These are phyloP conservation scores for Camellia japonica DNA, from an alignment of 148 eudicot genomes.

Conservation along the genomic window DNA sequence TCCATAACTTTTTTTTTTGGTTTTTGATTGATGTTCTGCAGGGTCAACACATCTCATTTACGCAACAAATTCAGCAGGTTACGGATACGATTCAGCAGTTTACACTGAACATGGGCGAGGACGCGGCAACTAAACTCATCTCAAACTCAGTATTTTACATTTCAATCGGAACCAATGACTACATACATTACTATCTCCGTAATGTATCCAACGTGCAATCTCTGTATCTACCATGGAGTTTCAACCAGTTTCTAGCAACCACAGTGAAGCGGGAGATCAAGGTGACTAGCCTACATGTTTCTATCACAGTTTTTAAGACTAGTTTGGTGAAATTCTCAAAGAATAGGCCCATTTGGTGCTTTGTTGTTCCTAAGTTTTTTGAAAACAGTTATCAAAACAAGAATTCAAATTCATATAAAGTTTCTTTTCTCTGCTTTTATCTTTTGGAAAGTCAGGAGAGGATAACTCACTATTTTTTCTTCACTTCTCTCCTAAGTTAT, in stretches of 20 bases:
- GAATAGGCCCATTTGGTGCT: background rate
- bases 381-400: too few species aligned
- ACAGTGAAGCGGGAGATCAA: slow-evolving; percentile 65
- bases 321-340: background rate
- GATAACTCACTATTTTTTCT: too few species aligned
- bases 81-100: slow-evolving; percentile 76
- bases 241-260: slow-evolving; percentile 68
- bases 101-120: slow-evolving; percentile 67
- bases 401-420: too few species aligned
- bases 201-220: slow-evolving; percentile 76
- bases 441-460: too few species aligned
- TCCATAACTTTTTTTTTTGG: background rate
- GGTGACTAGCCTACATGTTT: slow-evolving; percentile 32
- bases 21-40: slow-evolving; percentile 18
- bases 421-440: too few species aligned
- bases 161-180: slow-evolving; percentile 87
- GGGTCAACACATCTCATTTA: slow-evolving; percentile 86
- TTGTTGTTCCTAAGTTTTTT: too few species aligned
- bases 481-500: too few species aligned
- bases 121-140: slow-evolving; percentile 50
- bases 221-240: slow-evolving; percentile 68
- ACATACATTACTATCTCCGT: slow-evolving; percentile 87
- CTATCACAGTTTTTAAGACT: background rate
- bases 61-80: slow-evolving; percentile 87
- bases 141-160: slow-evolving; percentile 77